Conservation (phyloP, 148 eudicot species). For the Vaccinium myrtillus region DNA sequence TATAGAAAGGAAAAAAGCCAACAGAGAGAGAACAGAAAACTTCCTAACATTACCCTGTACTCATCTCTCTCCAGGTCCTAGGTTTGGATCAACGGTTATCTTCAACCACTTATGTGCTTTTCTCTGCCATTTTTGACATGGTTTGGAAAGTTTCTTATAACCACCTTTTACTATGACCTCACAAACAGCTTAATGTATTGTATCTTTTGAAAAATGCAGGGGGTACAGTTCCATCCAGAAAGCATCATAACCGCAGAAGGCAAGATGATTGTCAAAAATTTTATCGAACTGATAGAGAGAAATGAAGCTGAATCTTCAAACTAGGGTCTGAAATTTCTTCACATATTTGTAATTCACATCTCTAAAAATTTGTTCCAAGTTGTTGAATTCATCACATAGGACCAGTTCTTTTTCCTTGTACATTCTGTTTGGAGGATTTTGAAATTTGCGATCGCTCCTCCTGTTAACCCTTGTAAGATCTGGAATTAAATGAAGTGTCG, state of each 20-base stretch:
- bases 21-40: too few species aligned
- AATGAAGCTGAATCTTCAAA: constrained; percentile 38
- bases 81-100: neutral
- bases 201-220: constrained; percentile 42
- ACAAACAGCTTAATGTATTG: neutral
- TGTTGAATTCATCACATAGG: neutral
- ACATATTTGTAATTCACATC: neutral
- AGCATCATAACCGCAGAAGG: constrained; percentile 92
- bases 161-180: neutral
- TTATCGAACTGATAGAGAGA: constrained; percentile 64
- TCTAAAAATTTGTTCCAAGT: neutral
- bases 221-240: constrained; percentile 98
- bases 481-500: neutral
- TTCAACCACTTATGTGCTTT: neutral
- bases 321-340: constrained; percentile 12
- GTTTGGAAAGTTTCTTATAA: neutral
- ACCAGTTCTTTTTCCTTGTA: neutral
- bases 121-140: neutral
- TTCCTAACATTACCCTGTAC: too few species aligned
- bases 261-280: constrained; percentile 72
- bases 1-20: too few species aligned
- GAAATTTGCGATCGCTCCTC: neutral
- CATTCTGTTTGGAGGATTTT: neutral
- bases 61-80: too few species aligned
- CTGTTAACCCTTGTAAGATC: neutral